Percentiles rank a stretch among this genome's conserved stretches.
phyloP scores from a whole-genome alignment of 352 stramenopile species.

The Phytophthora ramorum region DNA sequence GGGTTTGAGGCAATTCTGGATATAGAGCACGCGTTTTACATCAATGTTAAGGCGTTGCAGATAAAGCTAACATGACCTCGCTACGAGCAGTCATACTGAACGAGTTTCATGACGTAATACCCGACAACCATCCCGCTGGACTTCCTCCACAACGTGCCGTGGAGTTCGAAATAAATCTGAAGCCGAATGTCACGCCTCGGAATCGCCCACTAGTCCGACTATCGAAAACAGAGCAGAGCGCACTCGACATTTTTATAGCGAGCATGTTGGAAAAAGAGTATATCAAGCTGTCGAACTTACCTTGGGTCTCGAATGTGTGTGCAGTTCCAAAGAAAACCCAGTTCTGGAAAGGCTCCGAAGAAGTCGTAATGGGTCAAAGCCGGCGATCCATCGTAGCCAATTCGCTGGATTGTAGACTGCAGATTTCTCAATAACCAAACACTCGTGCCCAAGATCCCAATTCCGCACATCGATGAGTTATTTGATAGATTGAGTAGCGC shows the following conservation, averaged over 20 bases:
- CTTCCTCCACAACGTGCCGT: not conserved
- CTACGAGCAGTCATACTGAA: not conserved
- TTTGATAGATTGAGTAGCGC: not conserved
- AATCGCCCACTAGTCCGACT: not conserved
- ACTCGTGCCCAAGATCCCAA: not conserved
- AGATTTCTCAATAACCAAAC: not conserved
- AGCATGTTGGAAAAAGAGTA: not conserved
- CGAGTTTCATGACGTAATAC: not conserved
- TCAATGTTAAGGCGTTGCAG: not conserved
- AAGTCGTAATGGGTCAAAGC: not conserved
- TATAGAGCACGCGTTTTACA: not conserved
- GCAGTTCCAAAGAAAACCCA: not conserved
- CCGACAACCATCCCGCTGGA: not conserved
- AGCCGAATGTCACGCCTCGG: not conserved
- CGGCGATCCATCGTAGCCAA: not conserved
- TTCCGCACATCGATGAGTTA: not conserved
- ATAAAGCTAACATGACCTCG: not conserved
- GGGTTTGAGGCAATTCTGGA: not conserved
- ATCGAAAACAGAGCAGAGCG: not conserved
- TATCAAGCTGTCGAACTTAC: not conserved
- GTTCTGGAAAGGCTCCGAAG: not conserved
- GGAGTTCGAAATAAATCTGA: not conserved
- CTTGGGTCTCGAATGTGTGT: not conserved
- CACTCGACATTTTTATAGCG: not conserved
- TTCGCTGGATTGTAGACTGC: not conserved